Evolutionary conservation across 2,329 filamentous ascomycete species (phyloP), one percentile per base, ranked within the genome.

Genomic region (Aureobasidium vineae): DNA sequence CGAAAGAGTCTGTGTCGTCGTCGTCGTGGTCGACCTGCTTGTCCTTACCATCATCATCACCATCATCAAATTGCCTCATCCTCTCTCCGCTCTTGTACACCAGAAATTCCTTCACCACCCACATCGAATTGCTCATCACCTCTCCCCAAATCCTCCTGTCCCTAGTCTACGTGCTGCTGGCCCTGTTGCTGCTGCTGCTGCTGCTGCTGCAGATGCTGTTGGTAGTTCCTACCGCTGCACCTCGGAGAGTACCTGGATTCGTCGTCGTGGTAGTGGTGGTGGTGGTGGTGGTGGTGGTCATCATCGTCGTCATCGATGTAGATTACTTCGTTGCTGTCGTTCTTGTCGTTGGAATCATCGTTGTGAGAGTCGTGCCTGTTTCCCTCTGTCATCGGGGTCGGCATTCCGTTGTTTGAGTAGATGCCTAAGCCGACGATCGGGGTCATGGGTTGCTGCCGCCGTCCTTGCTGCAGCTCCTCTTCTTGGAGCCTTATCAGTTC

Each of bases 71-170:
- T 21, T 53, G 49, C 49, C 49, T 53, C 3, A 53, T 53, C 49
- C 49, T 53, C 49, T 53, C 49, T 53, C 49, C 16, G n/a, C 49
- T 53, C 49, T 53, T 53, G 8, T 53, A 53, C 28, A 53, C 49
- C 10, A 53, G 11, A 7, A 40, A 40, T 5, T 40, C 38, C 38
- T 40, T 40, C 5, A 40, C 38, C 5, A 40, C 38, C 38, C 5
- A 40, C 13, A 40, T 40, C 38, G 38, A 40, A 15, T 40, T 40
- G 13, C 38, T 40, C 15, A 40, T 15, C 13, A 40, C 5, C 38
- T 40, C 38, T 40, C 38, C 13, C 38, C 5, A 40, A 15, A 40
- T 15, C 38, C 38, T 13, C 13, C 38, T 40, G 15, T 40, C 38
- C 11, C 53, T 28, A 28, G n/a, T 40, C 52, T 26, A 40, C 1